A percentile compares a stretch with the other conserved stretches of the same genome.
Conservation (phyloP, 1,284 basidiomycete species). For the Papiliotrema flavescens region DNA sequence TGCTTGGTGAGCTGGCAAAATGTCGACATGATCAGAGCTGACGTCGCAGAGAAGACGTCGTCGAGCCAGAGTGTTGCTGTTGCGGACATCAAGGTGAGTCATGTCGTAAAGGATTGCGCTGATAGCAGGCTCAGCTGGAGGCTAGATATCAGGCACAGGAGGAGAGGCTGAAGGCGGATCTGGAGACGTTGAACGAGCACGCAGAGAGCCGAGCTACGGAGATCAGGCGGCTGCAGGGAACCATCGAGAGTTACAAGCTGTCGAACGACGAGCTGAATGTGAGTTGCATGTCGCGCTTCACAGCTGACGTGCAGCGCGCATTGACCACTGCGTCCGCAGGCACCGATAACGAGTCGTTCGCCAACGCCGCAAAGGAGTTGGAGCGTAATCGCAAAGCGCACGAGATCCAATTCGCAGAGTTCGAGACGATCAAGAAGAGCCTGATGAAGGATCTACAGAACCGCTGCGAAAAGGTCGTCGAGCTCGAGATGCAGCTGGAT, state of each 20-base stretch:
- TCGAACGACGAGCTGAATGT: slow-evolving; percentile 99
- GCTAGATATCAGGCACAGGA: slow-evolving; percentile 88
- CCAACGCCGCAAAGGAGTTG: slow-evolving; percentile 93
- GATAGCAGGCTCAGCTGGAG: slow-evolving; percentile 79
- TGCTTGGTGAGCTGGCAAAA: slow-evolving; percentile 64
- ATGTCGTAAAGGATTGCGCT: not conserved
- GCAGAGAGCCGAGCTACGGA: slow-evolving; percentile 83
- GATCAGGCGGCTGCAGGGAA: slow-evolving; percentile 74
- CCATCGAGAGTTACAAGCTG: slow-evolving; percentile 89
- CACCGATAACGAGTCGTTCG: slow-evolving; percentile 92
- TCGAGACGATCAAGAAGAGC: slow-evolving; percentile 97
- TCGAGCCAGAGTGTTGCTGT: slow-evolving; percentile 54
- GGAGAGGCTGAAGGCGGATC: slow-evolving; percentile 81
- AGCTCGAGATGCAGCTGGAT: slow-evolving; percentile 97
- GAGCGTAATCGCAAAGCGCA: slow-evolving; percentile 96
- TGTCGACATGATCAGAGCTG: not conserved
- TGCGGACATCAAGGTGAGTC: slow-evolving; percentile 78
- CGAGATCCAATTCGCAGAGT: slow-evolving; percentile 94
- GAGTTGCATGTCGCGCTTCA: slow-evolving; percentile 67
- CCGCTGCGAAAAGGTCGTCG: slow-evolving; percentile 99
- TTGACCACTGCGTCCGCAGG: slow-evolving; percentile 95
- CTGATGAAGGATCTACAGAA: slow-evolving; percentile 98
- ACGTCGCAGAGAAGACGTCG: slow-evolving; percentile 27
- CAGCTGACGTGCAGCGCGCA: slow-evolving; percentile 63
- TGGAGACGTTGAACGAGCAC: slow-evolving; percentile 85